Evolutionary conservation across 768 basidiomycete genomes (phyloP).

Genomic region (Boletellus sp.): DNA sequence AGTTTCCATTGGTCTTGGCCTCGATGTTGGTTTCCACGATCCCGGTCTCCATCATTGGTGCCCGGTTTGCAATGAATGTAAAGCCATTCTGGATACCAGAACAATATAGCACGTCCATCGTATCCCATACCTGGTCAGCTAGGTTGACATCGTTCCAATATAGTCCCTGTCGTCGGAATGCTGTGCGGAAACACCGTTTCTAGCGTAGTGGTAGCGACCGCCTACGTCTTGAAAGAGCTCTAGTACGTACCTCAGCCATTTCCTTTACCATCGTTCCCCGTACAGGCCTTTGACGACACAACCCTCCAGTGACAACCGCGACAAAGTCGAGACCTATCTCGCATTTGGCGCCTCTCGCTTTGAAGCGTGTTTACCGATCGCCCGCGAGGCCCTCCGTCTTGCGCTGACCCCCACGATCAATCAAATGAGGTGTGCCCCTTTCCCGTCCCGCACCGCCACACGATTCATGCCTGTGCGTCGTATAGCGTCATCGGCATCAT

Average conservation of each 20-base stretch:
- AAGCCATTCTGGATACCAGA: conserved; percentile 81
- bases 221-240: conserved; percentile 72
- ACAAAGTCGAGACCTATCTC: conserved; percentile 83
- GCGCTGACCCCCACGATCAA: conserved; percentile 81
- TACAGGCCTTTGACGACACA: background rate
- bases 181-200: conserved; percentile 77
- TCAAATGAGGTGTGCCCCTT: conserved; percentile 64
- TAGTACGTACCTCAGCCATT: conserved; percentile 42
- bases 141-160: conserved; percentile 1
- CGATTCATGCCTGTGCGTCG: background rate
- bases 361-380: conserved; percentile 81
- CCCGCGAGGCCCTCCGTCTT: conserved; percentile 71
- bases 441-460: background rate
- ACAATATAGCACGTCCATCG: conserved; percentile 59
- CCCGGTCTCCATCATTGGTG: conserved; percentile 74
- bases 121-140: background rate
- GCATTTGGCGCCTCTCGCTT: conserved; percentile 81
- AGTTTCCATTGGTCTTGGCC: conserved; percentile 62
- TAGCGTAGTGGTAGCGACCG: conserved; percentile 66
- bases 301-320: conserved; percentile 69
- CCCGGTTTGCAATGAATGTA: conserved; percentile 70
- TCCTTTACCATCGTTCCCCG: background rate
- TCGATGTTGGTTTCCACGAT: conserved; percentile 75
- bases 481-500: conserved; percentile 70
- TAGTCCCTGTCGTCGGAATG: conserved; percentile 86